Evolutionary conservation across 2,329 filamentous ascomycete genomes (phyloP).

Genomic region (Aspergillus carbonarius): DNA sequence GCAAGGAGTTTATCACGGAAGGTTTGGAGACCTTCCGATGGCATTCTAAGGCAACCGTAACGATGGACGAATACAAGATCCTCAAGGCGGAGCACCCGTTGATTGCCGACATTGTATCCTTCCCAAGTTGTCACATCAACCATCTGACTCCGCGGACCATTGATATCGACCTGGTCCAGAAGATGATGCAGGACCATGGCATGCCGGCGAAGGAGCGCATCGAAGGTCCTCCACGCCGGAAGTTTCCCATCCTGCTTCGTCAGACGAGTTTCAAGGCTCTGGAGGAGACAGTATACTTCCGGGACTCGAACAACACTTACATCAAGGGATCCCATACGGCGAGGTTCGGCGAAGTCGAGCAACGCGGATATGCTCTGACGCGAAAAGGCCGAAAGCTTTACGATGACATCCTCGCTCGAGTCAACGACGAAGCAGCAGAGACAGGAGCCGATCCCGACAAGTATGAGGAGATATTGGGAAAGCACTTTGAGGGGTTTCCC

Average conservation of each 20-base stretch:
- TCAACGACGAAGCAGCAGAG: slow-evolving; percentile 17
- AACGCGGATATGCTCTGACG: slow-evolving; percentile 54
- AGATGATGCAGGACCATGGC: slow-evolving; percentile 42
- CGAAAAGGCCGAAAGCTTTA: slow-evolving; percentile 47
- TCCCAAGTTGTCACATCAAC: slow-evolving; percentile 52
- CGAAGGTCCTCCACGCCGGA: slow-evolving; percentile 51
- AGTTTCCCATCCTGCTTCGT: slow-evolving; percentile 50
- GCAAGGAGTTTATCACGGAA: slow-evolving; percentile 43
- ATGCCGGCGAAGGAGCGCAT: slow-evolving; percentile 52
- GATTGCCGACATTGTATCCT: slow-evolving; percentile 50
- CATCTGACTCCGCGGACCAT: slow-evolving; percentile 55
- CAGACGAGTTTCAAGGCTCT: slow-evolving; percentile 57
- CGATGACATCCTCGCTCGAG: slow-evolving; percentile 42
- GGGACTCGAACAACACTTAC: slow-evolving; percentile 13
- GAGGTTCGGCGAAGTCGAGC: slow-evolving; percentile 55
- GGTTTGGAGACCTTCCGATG: slow-evolving; percentile 51
- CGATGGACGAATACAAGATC: slow-evolving; percentile 42
- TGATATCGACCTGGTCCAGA: slow-evolving; percentile 49
- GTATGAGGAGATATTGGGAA: slow-evolving; percentile 23
- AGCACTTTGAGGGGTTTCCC: slow-evolving; percentile 41
- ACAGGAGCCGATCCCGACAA: neutral
- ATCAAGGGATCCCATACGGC: slow-evolving; percentile 48
- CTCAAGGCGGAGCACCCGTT: slow-evolving; percentile 49
- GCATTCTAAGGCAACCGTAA: slow-evolving; percentile 44
- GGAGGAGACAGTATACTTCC: slow-evolving; percentile 50